Evolutionary conservation across 2,329 filamentous ascomycete species (phyloP), one percentile per base, ranked within the genome.

Genomic region (Eutypella sp.): DNA sequence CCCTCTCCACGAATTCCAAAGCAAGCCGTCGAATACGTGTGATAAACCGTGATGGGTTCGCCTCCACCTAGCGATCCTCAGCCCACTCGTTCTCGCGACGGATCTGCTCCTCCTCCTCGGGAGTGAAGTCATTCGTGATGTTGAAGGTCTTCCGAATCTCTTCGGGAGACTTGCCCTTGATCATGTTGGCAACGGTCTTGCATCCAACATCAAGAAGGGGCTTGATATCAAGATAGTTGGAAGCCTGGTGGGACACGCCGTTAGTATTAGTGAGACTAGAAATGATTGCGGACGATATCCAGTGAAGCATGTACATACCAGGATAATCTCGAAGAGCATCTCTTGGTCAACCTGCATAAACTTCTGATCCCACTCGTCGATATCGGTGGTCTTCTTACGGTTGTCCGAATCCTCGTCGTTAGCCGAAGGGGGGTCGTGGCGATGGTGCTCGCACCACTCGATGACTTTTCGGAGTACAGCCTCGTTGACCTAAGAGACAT

Each of bases 271-370:
- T 36, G 36, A 33, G 34, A n/a, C 16, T 16, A n/a, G 29, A 16
- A 5, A 24, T 18, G 13, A 22, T n/a, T n/a, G n/a, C n/a, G n/a
- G n/a, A 5, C 8, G 36, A 37, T 31, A 33, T 13, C 33, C n/a
- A n/a, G n/a, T n/a, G n/a, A n/a, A n/a, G n/a, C n/a, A n/a, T n/a
- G n/a, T n/a, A 76, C 85, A 48, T 79, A 93, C 89, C 22, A 99
- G 79, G 58, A 99, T 99, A 63, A 99, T 97, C 75, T 99, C 93
- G 57, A 99, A 99, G 2, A 99, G 81, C 93, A 99, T 97, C 72
- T 99, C 93, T 66, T 99, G 93, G 67, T 99, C 93, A 16, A 99
- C 93, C 71, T 97, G 92, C 93, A 99, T 97, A 70, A 97, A 99
- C 73, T 99, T 99, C 70, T 97, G 92, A 60, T 99, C 93, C 93